Percentiles rank a stretch among this genome's conserved stretches.
phyloP scores from a whole-genome alignment of 2,329 filamentous ascomycete genomes.

The Cladosporium sp. region DNA sequence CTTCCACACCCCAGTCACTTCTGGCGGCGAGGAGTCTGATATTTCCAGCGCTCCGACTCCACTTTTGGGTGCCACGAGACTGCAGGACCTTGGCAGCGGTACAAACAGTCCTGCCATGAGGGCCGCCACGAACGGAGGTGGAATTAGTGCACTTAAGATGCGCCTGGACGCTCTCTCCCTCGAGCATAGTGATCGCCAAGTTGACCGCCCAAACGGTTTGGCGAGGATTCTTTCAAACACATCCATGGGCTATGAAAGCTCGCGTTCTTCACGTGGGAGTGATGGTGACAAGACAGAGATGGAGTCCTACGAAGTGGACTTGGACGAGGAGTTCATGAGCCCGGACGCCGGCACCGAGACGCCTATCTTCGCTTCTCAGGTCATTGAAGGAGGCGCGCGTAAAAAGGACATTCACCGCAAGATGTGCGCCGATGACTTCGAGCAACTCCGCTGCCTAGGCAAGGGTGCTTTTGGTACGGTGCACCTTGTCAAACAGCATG shows the following conservation, averaged over 20 bases:
- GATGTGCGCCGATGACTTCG: conserved; percentile 90
- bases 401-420: conserved; percentile 58
- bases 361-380: conserved; percentile 39
- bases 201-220: conserved; percentile 42
- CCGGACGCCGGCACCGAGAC: conserved; percentile 46
- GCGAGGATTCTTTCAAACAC: conserved; percentile 36
- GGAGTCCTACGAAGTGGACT: conserved; percentile 80
- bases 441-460: conserved; percentile 85
- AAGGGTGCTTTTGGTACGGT: conserved; percentile 97
- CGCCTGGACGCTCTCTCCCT: conserved; percentile 78
- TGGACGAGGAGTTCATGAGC: conserved; percentile 84
- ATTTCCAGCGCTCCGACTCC: conserved; percentile 42
- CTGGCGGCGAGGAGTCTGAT: conserved; percentile 59
- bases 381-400: conserved; percentile 56
- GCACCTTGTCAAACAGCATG: conserved; percentile 83
- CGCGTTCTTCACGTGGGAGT: conserved; percentile 56
- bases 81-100: conserved; percentile 49
- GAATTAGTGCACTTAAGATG: conserved; percentile 78
- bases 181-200: conserved; percentile 53
- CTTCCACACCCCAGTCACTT: conserved; percentile 53
- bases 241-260: conserved; percentile 49
- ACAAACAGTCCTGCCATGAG: conserved; percentile 51
- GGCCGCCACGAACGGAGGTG: conserved; percentile 57
- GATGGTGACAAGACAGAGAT: conserved; percentile 71
- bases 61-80: conserved; percentile 37